A percentile compares a stretch with the other conserved stretches of the same genome.
Conservation (phyloP, 2,329 filamentous ascomycete genomes). For the Aspergillus latus region DNA sequence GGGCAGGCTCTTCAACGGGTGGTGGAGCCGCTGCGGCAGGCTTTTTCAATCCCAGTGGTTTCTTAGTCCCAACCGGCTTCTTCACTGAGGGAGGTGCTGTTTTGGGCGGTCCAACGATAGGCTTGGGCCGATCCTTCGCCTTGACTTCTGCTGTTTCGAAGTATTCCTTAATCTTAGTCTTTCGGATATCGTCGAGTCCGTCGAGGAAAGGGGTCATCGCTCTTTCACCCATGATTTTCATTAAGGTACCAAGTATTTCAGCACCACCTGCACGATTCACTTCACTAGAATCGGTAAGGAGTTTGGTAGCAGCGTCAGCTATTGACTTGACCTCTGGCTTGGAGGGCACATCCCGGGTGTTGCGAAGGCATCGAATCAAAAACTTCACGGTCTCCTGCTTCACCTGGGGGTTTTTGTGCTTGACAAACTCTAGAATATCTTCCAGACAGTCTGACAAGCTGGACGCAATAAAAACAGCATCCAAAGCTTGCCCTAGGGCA, state of each 20-base stretch:
- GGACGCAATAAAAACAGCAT: slow-evolving; percentile 67
- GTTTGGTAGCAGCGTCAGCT: slow-evolving; percentile 84
- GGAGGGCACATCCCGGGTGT: slow-evolving; percentile 76
- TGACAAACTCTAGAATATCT: slow-evolving; percentile 79
- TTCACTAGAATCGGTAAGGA: slow-evolving; percentile 86
- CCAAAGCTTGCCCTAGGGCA: slow-evolving; percentile 80
- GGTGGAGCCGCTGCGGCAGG: slow-evolving; percentile 48
- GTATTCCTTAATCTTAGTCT: slow-evolving; percentile 93
- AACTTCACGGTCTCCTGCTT: slow-evolving; percentile 96
- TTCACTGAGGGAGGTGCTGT: slow-evolving; percentile 54
- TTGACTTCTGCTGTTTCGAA: slow-evolving; percentile 79
- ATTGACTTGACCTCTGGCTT: slow-evolving; percentile 82
- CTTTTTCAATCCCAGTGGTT: slow-evolving; percentile 52
- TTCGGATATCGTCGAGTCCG: slow-evolving; percentile 90
- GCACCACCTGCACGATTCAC: slow-evolving; percentile 83
- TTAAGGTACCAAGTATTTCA: slow-evolving; percentile 87
- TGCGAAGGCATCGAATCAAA: slow-evolving; percentile 81
- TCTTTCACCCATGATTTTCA: slow-evolving; percentile 98
- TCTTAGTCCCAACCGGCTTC: slow-evolving; percentile 56
- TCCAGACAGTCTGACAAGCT: slow-evolving; percentile 83
- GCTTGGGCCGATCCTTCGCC: slow-evolving; percentile 89
- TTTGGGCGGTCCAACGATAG: slow-evolving; percentile 61
- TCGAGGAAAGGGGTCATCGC: slow-evolving; percentile 92
- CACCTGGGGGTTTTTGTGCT: slow-evolving; percentile 95
- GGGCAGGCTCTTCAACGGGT: slow-evolving; percentile 54